A percentile compares a stretch with the other conserved stretches of the same genome.
phyloP scores from a whole-genome alignment of 2,329 filamentous ascomycete species.

The Nigrospora oryzae region DNA sequence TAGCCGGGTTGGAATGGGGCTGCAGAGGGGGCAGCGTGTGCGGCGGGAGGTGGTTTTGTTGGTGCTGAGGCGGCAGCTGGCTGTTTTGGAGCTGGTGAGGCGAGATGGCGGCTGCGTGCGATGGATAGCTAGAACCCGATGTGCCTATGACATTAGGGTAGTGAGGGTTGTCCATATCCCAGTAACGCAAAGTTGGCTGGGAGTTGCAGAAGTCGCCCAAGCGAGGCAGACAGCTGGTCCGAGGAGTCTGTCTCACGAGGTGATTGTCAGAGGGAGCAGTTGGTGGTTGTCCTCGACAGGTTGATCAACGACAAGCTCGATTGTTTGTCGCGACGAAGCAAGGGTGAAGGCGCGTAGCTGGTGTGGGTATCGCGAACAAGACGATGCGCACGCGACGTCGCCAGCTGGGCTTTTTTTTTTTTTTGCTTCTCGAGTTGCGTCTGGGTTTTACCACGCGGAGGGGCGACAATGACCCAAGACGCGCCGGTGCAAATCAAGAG shows the following conservation, averaged over 20 bases:
- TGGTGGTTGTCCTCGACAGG: no score
- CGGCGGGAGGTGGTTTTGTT: slow-evolving; percentile 33
- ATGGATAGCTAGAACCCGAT: slow-evolving; percentile 41
- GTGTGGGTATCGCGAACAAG: slow-evolving; percentile 2
- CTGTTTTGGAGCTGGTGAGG: slow-evolving; percentile 40
- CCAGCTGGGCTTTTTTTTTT: background rate
- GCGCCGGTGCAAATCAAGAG: slow-evolving; percentile 2
- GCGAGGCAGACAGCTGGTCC: no score
- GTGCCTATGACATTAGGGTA: slow-evolving; percentile 50
- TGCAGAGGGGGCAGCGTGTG: slow-evolving; percentile 48
- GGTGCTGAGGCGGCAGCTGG: slow-evolving; percentile 18
- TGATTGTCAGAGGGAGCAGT: no score
- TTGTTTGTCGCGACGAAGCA: background rate
- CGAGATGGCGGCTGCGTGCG: slow-evolving; percentile 37
- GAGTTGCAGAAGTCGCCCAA: no score
- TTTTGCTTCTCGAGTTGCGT: background rate
- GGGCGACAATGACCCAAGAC: background rate
- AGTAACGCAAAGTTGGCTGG: slow-evolving; percentile 14
- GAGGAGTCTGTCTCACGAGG: no score
- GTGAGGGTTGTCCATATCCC: slow-evolving; percentile 45
- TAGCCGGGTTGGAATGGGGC: slow-evolving; percentile 31
- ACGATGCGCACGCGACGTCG: background rate
- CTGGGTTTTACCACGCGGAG: background rate
- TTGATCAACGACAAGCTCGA: no score
- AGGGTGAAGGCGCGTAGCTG: background rate